Evolutionary conservation across 306 rosid species (phyloP).

Genomic region (Vigna reflexopilosa): DNA sequence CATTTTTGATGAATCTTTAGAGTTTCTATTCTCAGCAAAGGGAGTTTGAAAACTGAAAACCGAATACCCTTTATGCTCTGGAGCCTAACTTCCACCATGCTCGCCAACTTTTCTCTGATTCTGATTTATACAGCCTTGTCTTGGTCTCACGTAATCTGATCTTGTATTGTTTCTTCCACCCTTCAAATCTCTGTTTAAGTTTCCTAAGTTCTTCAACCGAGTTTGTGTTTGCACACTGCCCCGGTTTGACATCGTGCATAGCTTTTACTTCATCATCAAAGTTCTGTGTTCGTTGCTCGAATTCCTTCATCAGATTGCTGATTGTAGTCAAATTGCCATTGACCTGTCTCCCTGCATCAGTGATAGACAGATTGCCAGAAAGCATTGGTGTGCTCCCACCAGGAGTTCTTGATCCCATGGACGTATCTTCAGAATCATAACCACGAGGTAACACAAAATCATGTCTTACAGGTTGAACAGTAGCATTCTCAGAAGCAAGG

Average conservation of each 20-base stretch:
- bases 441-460: slow-evolving; percentile 56
- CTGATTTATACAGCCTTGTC: slow-evolving; percentile 65
- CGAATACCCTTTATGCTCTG: slow-evolving; percentile 39
- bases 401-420: slow-evolving; percentile 75
- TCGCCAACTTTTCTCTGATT: slow-evolving; percentile 64
- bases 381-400: slow-evolving; percentile 75
- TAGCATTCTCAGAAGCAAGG: slow-evolving; percentile 61
- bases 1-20: slow-evolving; percentile 40
- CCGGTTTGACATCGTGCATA: slow-evolving; percentile 63
- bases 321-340: slow-evolving; percentile 68
- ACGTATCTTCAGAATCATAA: slow-evolving; percentile 75
- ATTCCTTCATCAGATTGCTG: slow-evolving; percentile 76
- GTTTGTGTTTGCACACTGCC: slow-evolving; percentile 49
- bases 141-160: slow-evolving; percentile 69
- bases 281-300: slow-evolving; percentile 66
- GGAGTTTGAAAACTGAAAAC: slow-evolving; percentile 6
- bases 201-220: slow-evolving; percentile 73
- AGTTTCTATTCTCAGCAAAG: slow-evolving; percentile 36
- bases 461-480: slow-evolving; percentile 60
- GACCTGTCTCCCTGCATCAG: slow-evolving; percentile 61
- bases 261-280: slow-evolving; percentile 80
- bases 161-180: slow-evolving; percentile 96
- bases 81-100: slow-evolving; percentile 79
- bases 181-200: slow-evolving; percentile 72
- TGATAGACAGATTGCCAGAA: slow-evolving; percentile 49